phyloP scores from a whole-genome alignment of 2,329 filamentous ascomycete species.

The Penicillium janthinellum region DNA sequence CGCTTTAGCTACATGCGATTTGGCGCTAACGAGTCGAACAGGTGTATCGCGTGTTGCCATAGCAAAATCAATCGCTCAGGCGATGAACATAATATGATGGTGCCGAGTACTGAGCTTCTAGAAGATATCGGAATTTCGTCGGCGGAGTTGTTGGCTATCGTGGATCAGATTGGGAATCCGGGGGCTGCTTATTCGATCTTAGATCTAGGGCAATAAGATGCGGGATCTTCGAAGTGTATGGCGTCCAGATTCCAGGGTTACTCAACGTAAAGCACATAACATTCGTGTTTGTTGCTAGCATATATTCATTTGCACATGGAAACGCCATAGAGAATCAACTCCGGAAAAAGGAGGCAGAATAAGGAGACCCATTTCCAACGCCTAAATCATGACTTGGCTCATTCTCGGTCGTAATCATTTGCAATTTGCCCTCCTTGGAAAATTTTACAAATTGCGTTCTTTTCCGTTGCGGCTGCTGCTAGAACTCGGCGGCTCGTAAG shows the following conservation, averaged over 20 bases:
- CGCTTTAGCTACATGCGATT: no score
- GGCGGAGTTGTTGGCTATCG: background rate
- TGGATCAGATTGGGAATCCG: background rate
- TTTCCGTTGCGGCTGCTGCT: constrained; percentile 25
- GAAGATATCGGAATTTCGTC: background rate
- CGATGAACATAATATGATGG: background rate
- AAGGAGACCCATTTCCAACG: background rate
- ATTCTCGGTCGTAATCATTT: background rate
- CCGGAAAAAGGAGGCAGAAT: background rate
- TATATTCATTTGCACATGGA: constrained; percentile 17
- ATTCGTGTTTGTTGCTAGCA: background rate
- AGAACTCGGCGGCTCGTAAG: constrained; percentile 28
- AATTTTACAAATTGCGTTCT: constrained; percentile 14
- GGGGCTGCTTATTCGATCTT: background rate
- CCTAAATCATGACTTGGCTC: background rate
- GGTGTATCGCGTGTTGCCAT: no score
- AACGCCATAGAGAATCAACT: background rate
- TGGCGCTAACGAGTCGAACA: no score
- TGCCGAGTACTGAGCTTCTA: background rate
- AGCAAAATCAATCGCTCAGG: no score
- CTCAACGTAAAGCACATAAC: background rate
- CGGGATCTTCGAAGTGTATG: background rate
- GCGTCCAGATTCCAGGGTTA: background rate
- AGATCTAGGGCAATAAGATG: background rate
- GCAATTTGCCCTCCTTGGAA: constrained; percentile 5